Conservation (phyloP, 1,284 basidiomycete species). For the Puccinia triticina region DNA sequence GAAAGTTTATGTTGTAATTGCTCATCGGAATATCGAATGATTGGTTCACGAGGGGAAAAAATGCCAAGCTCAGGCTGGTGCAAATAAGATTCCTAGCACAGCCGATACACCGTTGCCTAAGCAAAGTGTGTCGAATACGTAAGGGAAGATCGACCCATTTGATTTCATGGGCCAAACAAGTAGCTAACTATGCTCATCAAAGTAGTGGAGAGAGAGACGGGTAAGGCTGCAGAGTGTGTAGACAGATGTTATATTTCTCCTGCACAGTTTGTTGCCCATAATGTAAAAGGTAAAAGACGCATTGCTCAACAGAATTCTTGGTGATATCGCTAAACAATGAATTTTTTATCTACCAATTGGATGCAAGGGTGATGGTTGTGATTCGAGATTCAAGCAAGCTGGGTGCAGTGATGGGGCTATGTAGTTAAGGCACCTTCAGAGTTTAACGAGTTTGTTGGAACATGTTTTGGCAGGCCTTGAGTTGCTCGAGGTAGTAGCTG, state of each 20-base stretch:
- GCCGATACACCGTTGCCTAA: no score
- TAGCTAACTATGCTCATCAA: no score
- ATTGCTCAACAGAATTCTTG: not conserved
- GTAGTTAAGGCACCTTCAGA: not conserved
- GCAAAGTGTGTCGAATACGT: no score
- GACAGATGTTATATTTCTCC: not conserved
- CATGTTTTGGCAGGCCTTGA: conserved; percentile 60
- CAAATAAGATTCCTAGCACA: no score
- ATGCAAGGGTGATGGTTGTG: not conserved
- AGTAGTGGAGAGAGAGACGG: not conserved
- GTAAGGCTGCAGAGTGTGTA: not conserved
- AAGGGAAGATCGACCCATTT: no score
- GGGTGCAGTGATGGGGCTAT: not conserved
- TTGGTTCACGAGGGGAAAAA: no score
- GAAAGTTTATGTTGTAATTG: no score
- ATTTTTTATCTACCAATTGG: not conserved
- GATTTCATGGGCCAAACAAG: no score
- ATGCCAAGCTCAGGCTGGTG: no score
- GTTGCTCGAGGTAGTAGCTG: conserved; percentile 65
- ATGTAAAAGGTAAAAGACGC: not conserved
- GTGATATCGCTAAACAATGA: not conserved
- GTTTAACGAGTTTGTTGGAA: conserved; percentile 34
- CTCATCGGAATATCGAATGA: no score
- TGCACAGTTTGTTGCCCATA: not conserved
- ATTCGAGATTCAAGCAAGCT: conserved; percentile 1